Percentiles rank a stretch among this genome's conserved stretches.
phyloP scores from a whole-genome alignment of 202 grass and related monocot genomes.

The Schoenoplectus tabernaemontani region DNA sequence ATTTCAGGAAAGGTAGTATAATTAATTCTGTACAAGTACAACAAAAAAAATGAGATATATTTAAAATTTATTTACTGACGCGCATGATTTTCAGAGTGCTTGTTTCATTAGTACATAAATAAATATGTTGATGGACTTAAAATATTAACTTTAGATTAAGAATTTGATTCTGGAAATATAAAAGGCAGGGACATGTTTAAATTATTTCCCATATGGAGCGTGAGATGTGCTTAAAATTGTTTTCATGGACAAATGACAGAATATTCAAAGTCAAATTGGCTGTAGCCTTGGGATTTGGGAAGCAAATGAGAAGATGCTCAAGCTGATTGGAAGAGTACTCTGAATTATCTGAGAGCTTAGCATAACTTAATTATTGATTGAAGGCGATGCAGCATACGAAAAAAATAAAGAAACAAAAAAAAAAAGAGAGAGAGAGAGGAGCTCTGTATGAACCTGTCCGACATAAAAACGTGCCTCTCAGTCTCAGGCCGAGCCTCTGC shows the following conservation, averaged over 20 bases:
- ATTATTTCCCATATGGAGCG: not conserved
- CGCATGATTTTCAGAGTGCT: not conserved
- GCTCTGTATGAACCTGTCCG: slow-evolving; percentile 12
- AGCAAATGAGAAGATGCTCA: slow-evolving; percentile 27
- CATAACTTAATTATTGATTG: slow-evolving; percentile 4
- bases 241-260: not conserved
- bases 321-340: slow-evolving; percentile 9
- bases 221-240: not conserved
- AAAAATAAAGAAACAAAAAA: not conserved
- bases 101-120: not conserved
- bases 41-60: too few relatives aligned
- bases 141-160: not conserved
- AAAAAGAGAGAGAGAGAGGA: not conserved
- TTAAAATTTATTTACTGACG: too few relatives aligned
- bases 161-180: not conserved
- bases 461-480: slow-evolving; percentile 22
- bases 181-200: not conserved
- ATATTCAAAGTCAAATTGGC: not conserved
- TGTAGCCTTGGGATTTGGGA: slow-evolving; percentile 16
- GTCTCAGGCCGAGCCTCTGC: slow-evolving; percentile 17
- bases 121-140: not conserved
- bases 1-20: not conserved
- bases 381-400: not conserved
- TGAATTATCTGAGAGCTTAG: slow-evolving; percentile 8
- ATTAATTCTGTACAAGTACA: not conserved